phyloP scores from a whole-genome alignment of 257 asterid genomes.

The Ilex asprella region DNA sequence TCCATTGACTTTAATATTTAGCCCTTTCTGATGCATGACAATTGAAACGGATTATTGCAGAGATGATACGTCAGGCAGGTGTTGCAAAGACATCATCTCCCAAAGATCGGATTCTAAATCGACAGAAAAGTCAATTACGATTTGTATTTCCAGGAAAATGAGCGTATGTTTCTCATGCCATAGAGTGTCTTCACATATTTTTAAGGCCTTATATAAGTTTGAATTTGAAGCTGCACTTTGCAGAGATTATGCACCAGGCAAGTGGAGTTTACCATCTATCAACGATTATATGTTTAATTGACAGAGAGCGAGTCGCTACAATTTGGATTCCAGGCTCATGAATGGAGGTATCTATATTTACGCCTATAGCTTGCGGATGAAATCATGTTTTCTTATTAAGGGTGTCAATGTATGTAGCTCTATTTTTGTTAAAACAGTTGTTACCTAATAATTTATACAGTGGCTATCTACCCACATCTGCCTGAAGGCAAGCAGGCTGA shows the following conservation, averaged over 20 bases:
- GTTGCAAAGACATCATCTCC: conserved; percentile 69
- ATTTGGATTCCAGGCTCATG: not conserved
- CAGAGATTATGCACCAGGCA: not conserved
- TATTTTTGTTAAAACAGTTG: conserved; percentile 6
- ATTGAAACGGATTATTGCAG: conserved; percentile 37
- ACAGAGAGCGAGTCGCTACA: not conserved
- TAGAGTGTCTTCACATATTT: too few species aligned
- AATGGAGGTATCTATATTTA: not conserved
- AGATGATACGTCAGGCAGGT: conserved; percentile 84
- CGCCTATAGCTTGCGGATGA: not conserved
- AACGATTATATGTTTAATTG: not conserved
- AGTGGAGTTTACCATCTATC: not conserved
- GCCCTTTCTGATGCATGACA: conserved; percentile 7
- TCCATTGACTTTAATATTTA: too few species aligned
- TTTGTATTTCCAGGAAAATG: conserved; percentile 70
- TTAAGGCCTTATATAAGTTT: too few species aligned
- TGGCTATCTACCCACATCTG: conserved; percentile 17
- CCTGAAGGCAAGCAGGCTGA: conserved; percentile 3
- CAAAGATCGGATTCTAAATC: conserved; percentile 49
- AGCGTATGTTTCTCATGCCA: conserved; percentile 12
- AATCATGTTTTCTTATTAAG: conserved; percentile 12
- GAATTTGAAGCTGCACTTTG: not conserved
- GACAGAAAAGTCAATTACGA: conserved; percentile 52
- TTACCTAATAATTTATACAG: not conserved
- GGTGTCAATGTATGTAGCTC: conserved; percentile 24